Evolutionary conservation across 352 stramenopile genomes (phyloP), one percentile per base, ranked within the genome.

Genomic region (Globisporangium acanthophoron): DNA sequence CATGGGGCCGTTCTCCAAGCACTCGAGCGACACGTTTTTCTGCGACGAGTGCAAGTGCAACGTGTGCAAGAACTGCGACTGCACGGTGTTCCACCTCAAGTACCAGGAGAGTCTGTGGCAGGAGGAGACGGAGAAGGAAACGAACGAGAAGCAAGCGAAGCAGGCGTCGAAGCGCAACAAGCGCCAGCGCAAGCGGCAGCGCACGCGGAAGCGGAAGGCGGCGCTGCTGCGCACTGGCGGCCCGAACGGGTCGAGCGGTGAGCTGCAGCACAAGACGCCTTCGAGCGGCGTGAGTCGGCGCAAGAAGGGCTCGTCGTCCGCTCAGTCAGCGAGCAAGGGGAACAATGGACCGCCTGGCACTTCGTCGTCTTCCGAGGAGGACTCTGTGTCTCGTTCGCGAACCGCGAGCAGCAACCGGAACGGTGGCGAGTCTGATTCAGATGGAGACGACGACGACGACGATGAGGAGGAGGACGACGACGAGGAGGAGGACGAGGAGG

Each of bases 11-110:
- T 99, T 97, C 71, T 98, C 93, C 1, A 98, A 97, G 67, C 88
- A 97, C 71, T 94, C 92, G 49, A 87, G 92, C 51, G 86, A 97
- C 67, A 96, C 91, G 47, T 96, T 96, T 58, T 99, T 98, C 70
- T 99, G 97, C 66, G 80, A 86, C 39, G 97, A 99, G 77, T 99
- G 96, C 76, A 98, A 99, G 74, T 99, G 96, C 65, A 96, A 98
- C 58, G 97, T 99, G 11, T 99, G 97, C 69, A 92, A 83, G 71
- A 92, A 92, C 54, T 99, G 97, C 65, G 94, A 99, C 67, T 99
- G 97, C 72, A 94, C 87, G 33, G 82, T 98, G 1, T 99, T 98
- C 67, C 97, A 99, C 67, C 78, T 99, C 29, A 96, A 97, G 55
- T 99, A 99, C 64, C 97, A 99, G 59, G 79, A 90, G 52, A 98